phyloP scores from a whole-genome alignment of 768 basidiomycete species.

The Tulasnella sp. region DNA sequence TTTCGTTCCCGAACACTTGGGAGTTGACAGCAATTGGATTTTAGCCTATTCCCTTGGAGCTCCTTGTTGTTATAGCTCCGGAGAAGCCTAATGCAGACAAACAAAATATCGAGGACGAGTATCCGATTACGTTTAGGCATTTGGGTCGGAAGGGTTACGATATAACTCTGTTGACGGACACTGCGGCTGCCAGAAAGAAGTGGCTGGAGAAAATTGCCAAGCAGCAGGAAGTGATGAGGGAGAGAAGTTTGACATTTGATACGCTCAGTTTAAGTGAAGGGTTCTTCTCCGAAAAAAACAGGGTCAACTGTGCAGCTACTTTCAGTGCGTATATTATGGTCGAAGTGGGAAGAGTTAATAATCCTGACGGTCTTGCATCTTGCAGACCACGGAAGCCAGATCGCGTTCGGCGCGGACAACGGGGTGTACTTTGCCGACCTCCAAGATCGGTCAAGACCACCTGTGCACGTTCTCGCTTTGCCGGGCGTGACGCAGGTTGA shows the following conservation, averaged over 20 bases:
- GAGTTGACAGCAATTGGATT: neutral
- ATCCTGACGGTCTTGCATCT: neutral
- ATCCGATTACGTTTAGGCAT: slow-evolving; percentile 90
- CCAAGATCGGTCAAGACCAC: slow-evolving; percentile 72
- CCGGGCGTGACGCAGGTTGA: slow-evolving; percentile 94
- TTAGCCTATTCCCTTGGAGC: slow-evolving; percentile 94
- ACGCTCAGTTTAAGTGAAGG: slow-evolving; percentile 82
- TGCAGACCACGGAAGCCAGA: slow-evolving; percentile 75
- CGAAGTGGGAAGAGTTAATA: neutral
- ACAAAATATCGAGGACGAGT: slow-evolving; percentile 71
- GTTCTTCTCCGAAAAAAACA: slow-evolving; percentile 62
- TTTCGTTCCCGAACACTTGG: neutral
- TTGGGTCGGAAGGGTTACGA: slow-evolving; percentile 92
- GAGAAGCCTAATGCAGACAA: slow-evolving; percentile 63
- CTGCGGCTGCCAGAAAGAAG: slow-evolving; percentile 82
- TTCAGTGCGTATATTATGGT: slow-evolving; percentile 64
- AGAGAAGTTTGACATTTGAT: slow-evolving; percentile 85
- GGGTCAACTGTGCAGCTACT: slow-evolving; percentile 89
- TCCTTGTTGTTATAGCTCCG: slow-evolving; percentile 78
- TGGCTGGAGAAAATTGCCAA: slow-evolving; percentile 92
- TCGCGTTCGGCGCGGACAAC: slow-evolving; percentile 97
- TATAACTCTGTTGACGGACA: slow-evolving; percentile 88
- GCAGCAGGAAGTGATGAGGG: slow-evolving; percentile 83
- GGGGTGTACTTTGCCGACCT: slow-evolving; percentile 95
- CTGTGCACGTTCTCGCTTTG: slow-evolving; percentile 85